A percentile compares a stretch with the other conserved stretches of the same genome.
phyloP scores from a whole-genome alignment of 1,284 basidiomycete species.

The Leccinum laetum region DNA sequence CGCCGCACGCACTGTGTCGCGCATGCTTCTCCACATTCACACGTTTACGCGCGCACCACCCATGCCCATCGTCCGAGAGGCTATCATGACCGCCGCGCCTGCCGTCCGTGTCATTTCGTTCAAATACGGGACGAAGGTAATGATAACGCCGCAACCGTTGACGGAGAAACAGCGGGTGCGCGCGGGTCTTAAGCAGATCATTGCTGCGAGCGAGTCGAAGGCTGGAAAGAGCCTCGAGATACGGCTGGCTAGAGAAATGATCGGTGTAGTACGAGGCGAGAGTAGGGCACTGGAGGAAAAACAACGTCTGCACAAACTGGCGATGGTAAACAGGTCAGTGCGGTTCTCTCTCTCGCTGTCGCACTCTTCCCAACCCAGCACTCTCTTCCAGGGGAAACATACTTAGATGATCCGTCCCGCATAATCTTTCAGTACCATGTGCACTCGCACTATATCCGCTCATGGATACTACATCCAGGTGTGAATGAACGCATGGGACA shows the following conservation, averaged over 20 bases:
- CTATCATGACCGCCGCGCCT: conserved; percentile 66
- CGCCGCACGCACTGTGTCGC: conserved; percentile 58
- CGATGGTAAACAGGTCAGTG: conserved; percentile 79
- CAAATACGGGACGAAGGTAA: conserved; percentile 58
- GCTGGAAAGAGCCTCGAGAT: conserved; percentile 58
- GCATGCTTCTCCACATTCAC: conserved; percentile 71
- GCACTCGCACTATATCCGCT: background rate
- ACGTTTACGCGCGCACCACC: conserved; percentile 73
- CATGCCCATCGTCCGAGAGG: conserved; percentile 75
- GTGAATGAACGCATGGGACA: background rate
- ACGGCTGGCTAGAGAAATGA: conserved; percentile 74
- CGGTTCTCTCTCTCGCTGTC: background rate
- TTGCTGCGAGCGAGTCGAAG: conserved; percentile 54
- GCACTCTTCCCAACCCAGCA: background rate
- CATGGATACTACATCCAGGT: background rate
- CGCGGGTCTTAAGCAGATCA: conserved; percentile 66
- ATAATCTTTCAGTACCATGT: background rate
- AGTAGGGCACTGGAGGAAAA: conserved; percentile 49
- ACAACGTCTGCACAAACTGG: conserved; percentile 60
- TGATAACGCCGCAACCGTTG: conserved; percentile 68
- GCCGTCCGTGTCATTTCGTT: conserved; percentile 57
- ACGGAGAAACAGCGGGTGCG: conserved; percentile 77
- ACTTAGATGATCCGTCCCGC: conserved; percentile 10
- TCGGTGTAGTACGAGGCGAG: conserved; percentile 63
- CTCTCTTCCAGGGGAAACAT: conserved; percentile 25